Percentiles rank a stretch among this genome's conserved stretches.
These are phyloP conservation scores for Russula lepida DNA, from an alignment of 768 basidiomycete species.

Conservation along the genomic window DNA sequence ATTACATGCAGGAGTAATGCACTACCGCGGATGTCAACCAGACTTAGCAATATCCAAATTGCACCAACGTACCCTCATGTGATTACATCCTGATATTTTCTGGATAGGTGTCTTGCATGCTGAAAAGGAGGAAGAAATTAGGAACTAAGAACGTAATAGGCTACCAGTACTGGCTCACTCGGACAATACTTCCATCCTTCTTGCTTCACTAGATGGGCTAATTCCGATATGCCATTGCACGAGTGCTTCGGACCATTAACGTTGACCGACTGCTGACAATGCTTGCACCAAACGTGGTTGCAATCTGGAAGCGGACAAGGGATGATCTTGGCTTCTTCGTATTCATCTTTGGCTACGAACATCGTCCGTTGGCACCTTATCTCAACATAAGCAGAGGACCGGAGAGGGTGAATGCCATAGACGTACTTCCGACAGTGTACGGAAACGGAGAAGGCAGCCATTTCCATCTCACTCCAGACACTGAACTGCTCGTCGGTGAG, in stretches of 20 bases:
- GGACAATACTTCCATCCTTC: conserved; percentile 31
- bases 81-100: conserved; percentile 47
- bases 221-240: conserved; percentile 30
- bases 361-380: conserved; percentile 9
- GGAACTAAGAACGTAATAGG: neutral
- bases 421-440: conserved; percentile 36
- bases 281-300: conserved; percentile 28
- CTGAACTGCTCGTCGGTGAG: conserved; percentile 36
- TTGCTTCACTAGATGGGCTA: conserved; percentile 26
- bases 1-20: conserved; percentile 50
- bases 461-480: conserved; percentile 40
- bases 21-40: conserved; percentile 28
- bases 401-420: too few relatives aligned
- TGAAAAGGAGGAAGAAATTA: conserved; percentile 11
- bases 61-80: conserved; percentile 43
- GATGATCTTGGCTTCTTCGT: conserved; percentile 21
- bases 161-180: conserved; percentile 18
- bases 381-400: neutral
- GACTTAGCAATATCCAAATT: neutral
- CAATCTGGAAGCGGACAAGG: conserved; percentile 28
- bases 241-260: conserved; percentile 22
- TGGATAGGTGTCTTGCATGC: conserved; percentile 43
- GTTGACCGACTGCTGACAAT: conserved; percentile 25
- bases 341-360: conserved; percentile 27
- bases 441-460: conserved; percentile 35